Conservation (phyloP, 768 basidiomycete species). For the Russula sp. region DNA sequence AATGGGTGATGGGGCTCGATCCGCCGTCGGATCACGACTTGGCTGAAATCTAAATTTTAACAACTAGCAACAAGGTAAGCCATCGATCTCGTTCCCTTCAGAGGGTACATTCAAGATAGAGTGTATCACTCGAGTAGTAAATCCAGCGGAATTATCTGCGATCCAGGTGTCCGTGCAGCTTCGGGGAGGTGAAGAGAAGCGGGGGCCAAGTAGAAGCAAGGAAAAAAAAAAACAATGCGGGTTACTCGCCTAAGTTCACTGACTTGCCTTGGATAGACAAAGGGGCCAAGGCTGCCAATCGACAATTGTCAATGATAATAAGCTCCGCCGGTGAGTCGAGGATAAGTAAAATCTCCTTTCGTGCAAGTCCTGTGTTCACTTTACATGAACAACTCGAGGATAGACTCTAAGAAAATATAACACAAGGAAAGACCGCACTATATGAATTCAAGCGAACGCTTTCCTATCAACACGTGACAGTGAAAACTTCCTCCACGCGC, state of each 20-base stretch:
- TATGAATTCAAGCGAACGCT: background rate
- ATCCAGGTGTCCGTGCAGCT: background rate
- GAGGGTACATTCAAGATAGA: background rate
- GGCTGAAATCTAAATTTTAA: background rate
- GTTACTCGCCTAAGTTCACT: background rate
- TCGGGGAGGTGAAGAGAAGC: slow-evolving; percentile 2
- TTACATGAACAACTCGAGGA: background rate
- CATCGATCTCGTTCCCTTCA: background rate
- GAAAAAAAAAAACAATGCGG: background rate
- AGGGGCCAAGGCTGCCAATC: background rate
- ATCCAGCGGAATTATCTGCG: background rate
- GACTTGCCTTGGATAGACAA: slow-evolving; percentile 3
- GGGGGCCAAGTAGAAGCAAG: background rate
- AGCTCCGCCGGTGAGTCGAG: slow-evolving; percentile 1
- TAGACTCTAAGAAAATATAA: background rate
- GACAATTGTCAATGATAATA: background rate
- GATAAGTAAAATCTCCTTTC: background rate
- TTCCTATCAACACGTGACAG: background rate
- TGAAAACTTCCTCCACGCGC: background rate
- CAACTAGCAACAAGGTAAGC: background rate
- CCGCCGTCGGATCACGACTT: background rate
- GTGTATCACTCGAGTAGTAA: background rate
- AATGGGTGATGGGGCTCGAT: background rate
- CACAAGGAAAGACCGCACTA: background rate
- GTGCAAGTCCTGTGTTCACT: no score